These are phyloP conservation scores for Candida hispaniensis DNA, from an alignment of 805 yeast genomes.

Conservation along the genomic window DNA sequence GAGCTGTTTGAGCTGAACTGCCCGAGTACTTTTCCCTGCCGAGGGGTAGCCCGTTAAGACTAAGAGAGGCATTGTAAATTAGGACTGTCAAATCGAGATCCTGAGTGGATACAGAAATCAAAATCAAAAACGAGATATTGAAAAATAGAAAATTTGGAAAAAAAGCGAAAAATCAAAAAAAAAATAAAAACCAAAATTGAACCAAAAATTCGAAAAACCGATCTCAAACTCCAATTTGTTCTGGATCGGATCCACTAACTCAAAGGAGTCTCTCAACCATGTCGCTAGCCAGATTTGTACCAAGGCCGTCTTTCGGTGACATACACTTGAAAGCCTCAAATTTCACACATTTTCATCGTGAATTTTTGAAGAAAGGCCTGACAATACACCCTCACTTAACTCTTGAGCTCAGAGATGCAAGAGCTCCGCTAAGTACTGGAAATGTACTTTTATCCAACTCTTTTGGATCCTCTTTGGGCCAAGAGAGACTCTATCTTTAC, in stretches of 20 bases:
- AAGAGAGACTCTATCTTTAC: conserved; percentile 5
- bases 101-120: no score
- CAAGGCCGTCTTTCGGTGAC: conserved; percentile 1
- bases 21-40: conserved; percentile 73
- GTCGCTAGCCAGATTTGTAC: no score
- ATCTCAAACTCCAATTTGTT: no score
- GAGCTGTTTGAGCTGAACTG: conserved; percentile 44
- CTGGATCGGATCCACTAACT: no score
- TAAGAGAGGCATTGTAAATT: conserved; percentile 87
- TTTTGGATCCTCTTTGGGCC: conserved; percentile 8
- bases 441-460: conserved; percentile 58
- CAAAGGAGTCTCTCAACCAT: no score
- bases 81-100: no score
- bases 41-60: conserved; percentile 78
- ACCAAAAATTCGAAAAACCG: no score
- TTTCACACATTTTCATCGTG: conserved; percentile 14
- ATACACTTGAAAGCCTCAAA: conserved; percentile 7
- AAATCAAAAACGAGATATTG: no score
- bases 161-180: no score
- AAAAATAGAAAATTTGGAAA: no score
- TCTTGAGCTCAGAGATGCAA: conserved; percentile 73
- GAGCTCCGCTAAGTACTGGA: conserved; percentile 81
- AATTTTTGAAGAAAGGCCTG: conserved; percentile 14
- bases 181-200: no score
- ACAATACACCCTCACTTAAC: conserved; percentile 53